These are phyloP conservation scores for Aspergillus arachidicola DNA, from an alignment of 2,329 filamentous ascomycete species.

Conservation along the genomic window DNA sequence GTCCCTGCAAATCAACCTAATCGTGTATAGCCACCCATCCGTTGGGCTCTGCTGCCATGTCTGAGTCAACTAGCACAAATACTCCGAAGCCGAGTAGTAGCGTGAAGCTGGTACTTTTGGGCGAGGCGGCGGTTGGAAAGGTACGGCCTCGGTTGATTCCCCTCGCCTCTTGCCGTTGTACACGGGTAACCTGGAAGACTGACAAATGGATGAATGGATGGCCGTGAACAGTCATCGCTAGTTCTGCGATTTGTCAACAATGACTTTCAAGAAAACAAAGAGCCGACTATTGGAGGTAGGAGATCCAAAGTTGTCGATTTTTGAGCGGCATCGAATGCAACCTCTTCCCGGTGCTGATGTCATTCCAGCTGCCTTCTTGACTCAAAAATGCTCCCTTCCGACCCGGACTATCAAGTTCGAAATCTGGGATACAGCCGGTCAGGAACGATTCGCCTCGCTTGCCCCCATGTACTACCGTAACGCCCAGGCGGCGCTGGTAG, in stretches of 20 bases:
- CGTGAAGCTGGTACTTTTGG: slow-evolving; percentile 97
- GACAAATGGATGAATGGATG: slow-evolving; percentile 19
- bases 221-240: slow-evolving; percentile 74
- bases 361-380: slow-evolving; percentile 83
- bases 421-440: slow-evolving; percentile 98
- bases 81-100: slow-evolving; percentile 96
- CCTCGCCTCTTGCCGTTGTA: slow-evolving; percentile 10
- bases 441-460: slow-evolving; percentile 94
- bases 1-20: slow-evolving; percentile 35
- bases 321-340: background rate
- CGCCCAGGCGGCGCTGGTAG: slow-evolving; percentile 93
- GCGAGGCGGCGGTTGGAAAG: slow-evolving; percentile 98
- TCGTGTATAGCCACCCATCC: slow-evolving; percentile 14
- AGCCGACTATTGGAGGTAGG: slow-evolving; percentile 95
- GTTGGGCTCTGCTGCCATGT: slow-evolving; percentile 56
- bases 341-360: slow-evolving; percentile 15
- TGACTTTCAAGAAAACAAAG: slow-evolving; percentile 99
- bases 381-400: slow-evolving; percentile 96
- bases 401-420: slow-evolving; percentile 78
- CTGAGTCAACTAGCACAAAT: slow-evolving; percentile 66
- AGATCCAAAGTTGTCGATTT: slow-evolving; percentile 7
- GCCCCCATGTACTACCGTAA: slow-evolving; percentile 99
- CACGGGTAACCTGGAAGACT: slow-evolving; percentile 22
- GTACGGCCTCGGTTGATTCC: slow-evolving; percentile 52
- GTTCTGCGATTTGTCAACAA: slow-evolving; percentile 99